Evolutionary conservation across 441 rosid genomes (phyloP).

Genomic region (Rhodomyrtus psidioides): DNA sequence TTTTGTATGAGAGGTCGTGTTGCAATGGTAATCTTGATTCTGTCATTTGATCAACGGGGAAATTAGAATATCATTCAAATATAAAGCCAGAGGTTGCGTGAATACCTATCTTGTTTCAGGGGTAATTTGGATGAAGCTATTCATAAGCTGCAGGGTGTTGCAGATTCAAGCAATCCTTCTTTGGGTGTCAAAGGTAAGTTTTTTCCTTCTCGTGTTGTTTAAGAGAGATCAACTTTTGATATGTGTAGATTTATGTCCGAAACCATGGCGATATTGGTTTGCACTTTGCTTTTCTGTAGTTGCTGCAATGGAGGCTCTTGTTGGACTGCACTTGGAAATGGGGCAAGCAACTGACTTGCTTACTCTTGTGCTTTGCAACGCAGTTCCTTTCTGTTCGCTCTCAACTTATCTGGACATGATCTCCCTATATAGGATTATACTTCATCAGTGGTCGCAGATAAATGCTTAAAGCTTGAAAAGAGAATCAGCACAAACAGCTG

Average conservation of each 20-base stretch:
- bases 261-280: neutral
- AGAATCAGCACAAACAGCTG: slow-evolving; percentile 9
- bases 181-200: slow-evolving; percentile 44
- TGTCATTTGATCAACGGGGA: neutral
- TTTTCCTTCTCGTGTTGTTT: neutral
- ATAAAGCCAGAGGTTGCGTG: neutral
- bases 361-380: neutral
- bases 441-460: slow-evolving; percentile 57
- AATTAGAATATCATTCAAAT: neutral
- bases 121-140: slow-evolving; percentile 57
- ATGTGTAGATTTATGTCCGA: neutral
- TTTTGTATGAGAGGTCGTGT: slow-evolving; percentile 55
- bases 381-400: neutral
- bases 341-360: slow-evolving; percentile 40
- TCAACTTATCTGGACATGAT: slow-evolving; percentile 27
- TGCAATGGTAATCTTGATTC: neutral
- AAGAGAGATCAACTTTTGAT: neutral
- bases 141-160: slow-evolving; percentile 47
- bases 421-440: slow-evolving; percentile 67
- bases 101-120: slow-evolving; percentile 15
- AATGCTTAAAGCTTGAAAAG: slow-evolving; percentile 34
- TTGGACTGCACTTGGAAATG: slow-evolving; percentile 59
- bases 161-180: slow-evolving; percentile 25
- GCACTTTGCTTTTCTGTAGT: slow-evolving; percentile 24
- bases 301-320: slow-evolving; percentile 76